These are phyloP conservation scores for Plenodomus tracheiphilus DNA, from an alignment of 2,329 filamentous ascomycete species.

Conservation along the genomic window DNA sequence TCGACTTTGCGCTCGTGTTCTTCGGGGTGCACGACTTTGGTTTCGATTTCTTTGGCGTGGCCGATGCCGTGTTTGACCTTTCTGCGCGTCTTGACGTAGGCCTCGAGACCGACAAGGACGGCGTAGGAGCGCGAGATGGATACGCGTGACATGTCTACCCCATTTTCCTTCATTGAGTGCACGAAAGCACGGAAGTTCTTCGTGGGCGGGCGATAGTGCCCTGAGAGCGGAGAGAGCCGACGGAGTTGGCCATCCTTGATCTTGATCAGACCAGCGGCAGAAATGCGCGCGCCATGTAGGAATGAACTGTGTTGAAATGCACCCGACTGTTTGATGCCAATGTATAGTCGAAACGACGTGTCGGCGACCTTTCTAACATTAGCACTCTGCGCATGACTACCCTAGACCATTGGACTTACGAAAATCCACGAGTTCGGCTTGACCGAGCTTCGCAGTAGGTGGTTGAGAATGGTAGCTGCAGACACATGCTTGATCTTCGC, in stretches of 20 bases:
- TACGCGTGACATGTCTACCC: slow-evolving; percentile 78
- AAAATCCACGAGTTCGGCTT: slow-evolving; percentile 95
- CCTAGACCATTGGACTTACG: slow-evolving; percentile 49
- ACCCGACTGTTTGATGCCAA: slow-evolving; percentile 87
- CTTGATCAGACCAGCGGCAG: slow-evolving; percentile 81
- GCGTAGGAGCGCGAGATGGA: slow-evolving; percentile 82
- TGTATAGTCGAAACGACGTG: slow-evolving; percentile 80
- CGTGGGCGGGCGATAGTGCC: slow-evolving; percentile 83
- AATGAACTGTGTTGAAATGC: slow-evolving; percentile 93
- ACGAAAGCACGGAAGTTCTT: slow-evolving; percentile 84
- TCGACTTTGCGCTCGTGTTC: slow-evolving; percentile 54
- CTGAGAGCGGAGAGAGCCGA: slow-evolving; percentile 68
- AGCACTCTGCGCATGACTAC: neutral
- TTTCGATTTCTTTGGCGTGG: slow-evolving; percentile 58
- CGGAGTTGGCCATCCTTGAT: slow-evolving; percentile 79
- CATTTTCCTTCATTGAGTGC: slow-evolving; percentile 68
- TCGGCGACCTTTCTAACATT: slow-evolving; percentile 61
- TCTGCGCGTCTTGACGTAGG: slow-evolving; percentile 70
- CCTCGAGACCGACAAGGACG: slow-evolving; percentile 79
- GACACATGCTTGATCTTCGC: slow-evolving; percentile 69
- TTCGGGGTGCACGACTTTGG: slow-evolving; percentile 65
- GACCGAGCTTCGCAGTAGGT: slow-evolving; percentile 75
- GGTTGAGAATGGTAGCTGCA: slow-evolving; percentile 74
- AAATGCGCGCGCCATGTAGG: slow-evolving; percentile 78
- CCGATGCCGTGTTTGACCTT: slow-evolving; percentile 62